These are phyloP conservation scores for Stylonectria norvegica DNA, from an alignment of 2,329 filamentous ascomycete species.

Conservation along the genomic window DNA sequence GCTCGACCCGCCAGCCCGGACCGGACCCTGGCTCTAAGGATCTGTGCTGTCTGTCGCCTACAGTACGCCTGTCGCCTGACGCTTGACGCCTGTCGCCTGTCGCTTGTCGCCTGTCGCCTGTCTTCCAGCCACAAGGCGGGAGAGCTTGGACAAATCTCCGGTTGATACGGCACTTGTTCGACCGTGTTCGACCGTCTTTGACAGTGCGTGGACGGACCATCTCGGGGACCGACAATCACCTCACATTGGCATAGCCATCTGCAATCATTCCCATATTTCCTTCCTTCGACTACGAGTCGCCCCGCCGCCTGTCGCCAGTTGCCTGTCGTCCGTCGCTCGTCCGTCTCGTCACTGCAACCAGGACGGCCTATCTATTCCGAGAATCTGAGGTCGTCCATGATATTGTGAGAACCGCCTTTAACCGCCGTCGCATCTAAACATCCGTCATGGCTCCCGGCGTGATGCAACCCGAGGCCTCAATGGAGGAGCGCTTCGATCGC, in stretches of 20 bases:
- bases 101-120: not conserved
- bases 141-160: constrained; percentile 16
- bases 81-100: not conserved
- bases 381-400: constrained; percentile 29
- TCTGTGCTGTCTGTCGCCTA: constrained; percentile 1
- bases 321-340: constrained; percentile 2
- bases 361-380: constrained; percentile 24
- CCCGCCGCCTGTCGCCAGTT: not conserved
- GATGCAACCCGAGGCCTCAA: constrained; percentile 31
- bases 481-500: constrained; percentile 24
- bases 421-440: constrained; percentile 1
- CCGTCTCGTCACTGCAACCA: constrained; percentile 11
- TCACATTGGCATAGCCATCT: constrained; percentile 5
- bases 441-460: constrained; percentile 32
- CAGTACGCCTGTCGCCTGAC: not conserved
- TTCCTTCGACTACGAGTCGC: constrained; percentile 2
- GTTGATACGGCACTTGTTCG: constrained; percentile 18
- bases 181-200: too few species aligned
- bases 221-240: constrained; percentile 11
- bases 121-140: constrained; percentile 11
- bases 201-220: constrained; percentile 18
- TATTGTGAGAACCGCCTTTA: too few species aligned
- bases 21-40: constrained; percentile 6
- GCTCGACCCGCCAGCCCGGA: constrained; percentile 10
- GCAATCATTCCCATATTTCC: constrained; percentile 3